Conservation (phyloP, 768 basidiomycete species). For the Candolleomyces aberdarensis region DNA sequence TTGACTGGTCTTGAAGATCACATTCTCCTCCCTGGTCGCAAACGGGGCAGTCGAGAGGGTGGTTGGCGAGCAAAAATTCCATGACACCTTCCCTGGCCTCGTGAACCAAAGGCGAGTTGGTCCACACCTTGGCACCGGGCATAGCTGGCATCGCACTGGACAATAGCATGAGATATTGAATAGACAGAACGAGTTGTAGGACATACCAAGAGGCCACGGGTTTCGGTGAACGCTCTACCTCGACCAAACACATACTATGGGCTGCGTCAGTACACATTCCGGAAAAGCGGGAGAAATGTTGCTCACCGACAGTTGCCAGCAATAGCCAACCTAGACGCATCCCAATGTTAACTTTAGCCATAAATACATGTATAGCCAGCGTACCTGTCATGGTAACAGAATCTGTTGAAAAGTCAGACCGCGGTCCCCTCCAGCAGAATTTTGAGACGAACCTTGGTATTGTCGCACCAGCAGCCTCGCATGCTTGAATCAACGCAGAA, state of each 20-base stretch:
- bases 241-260: constrained; percentile 93
- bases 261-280: constrained; percentile 1
- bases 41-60: constrained; percentile 97
- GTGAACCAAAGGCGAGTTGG: constrained; percentile 87
- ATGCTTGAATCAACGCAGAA: constrained; percentile 95
- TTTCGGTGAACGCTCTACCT: constrained; percentile 94
- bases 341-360: not conserved
- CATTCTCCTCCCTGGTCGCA: constrained; percentile 99
- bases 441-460: constrained; percentile 62
- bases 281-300: not conserved
- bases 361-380: constrained; percentile 9
- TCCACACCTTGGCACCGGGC: constrained; percentile 90
- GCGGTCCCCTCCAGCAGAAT: constrained; percentile 1
- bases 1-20: constrained; percentile 97
- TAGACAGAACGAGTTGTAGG: not conserved
- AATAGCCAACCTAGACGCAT: constrained; percentile 73
- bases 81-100: constrained; percentile 95
- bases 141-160: constrained; percentile 94
- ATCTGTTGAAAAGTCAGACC: constrained; percentile 40
- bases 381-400: constrained; percentile 85
- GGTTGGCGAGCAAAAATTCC: constrained; percentile 97
- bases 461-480: constrained; percentile 81
- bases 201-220: constrained; percentile 88
- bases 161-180: constrained; percentile 1
- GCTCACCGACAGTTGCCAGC: constrained; percentile 95